A percentile compares a stretch with the other conserved stretches of the same genome.
Evolutionary conservation across 2,329 filamentous ascomycete species (phyloP).

Genomic region (Venturia carpophila): DNA sequence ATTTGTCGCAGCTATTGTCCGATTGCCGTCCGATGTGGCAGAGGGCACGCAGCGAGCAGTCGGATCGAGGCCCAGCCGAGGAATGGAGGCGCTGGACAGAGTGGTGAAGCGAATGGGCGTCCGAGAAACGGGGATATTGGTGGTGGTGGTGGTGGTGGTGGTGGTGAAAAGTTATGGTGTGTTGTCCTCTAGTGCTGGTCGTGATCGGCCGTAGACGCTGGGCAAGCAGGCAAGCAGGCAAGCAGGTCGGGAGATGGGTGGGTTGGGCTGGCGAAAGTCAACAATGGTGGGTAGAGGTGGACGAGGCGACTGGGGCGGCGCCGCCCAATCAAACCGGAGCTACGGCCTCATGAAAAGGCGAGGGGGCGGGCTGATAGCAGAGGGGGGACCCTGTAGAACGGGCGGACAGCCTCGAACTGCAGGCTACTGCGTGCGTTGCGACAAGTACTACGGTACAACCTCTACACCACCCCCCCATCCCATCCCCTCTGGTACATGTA

Average conservation of each 20-base stretch:
- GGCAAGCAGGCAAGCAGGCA: background rate
- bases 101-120: background rate
- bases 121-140: background rate
- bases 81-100: background rate
- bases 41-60: background rate
- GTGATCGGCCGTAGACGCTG: background rate
- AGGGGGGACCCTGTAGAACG: background rate
- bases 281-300: background rate
- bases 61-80: conserved; percentile 2
- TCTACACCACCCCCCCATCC: background rate
- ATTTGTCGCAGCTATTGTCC: background rate
- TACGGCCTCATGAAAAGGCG: background rate
- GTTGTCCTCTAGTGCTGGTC: background rate
- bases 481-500: no score
- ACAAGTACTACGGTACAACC: no score
- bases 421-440: background rate
- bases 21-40: background rate
- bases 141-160: background rate
- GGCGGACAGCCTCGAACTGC: background rate
- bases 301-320: background rate
- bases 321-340: background rate
- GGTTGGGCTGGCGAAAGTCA: background rate
- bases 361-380: conserved; percentile 1
- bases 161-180: background rate
- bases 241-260: background rate